These are phyloP conservation scores for Eragrostis nindensis DNA, from an alignment of 176 grass and related monocot species.

Conservation along the genomic window DNA sequence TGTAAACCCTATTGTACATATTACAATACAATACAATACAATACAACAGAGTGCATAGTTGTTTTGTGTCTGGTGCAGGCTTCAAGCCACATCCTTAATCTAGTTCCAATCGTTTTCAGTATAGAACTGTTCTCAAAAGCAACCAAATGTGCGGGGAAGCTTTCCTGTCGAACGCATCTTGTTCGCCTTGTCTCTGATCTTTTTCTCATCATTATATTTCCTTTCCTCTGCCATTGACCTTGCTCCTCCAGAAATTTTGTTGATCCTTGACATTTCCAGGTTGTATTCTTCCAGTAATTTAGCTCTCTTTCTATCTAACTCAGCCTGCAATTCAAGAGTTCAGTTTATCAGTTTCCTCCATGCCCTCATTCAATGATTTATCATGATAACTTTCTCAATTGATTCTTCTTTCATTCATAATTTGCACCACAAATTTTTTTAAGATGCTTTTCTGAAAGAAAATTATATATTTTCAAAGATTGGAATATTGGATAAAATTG, in stretches of 20 bases:
- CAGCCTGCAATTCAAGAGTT: constrained; percentile 54
- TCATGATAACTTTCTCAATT: background rate
- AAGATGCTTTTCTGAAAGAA: background rate
- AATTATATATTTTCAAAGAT: background rate
- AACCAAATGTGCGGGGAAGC: constrained; percentile 47
- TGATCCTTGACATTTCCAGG: constrained; percentile 64
- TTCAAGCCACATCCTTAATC: constrained; percentile 5
- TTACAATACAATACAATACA: constrained; percentile 23
- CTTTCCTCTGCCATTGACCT: constrained; percentile 57
- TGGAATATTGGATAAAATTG: background rate
- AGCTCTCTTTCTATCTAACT: constrained; percentile 50
- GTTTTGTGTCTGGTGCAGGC: background rate
- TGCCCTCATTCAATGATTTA: background rate
- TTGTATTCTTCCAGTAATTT: constrained; percentile 52
- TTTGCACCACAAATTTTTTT: background rate
- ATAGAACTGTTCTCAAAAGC: constrained; percentile 49
- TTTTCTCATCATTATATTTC: constrained; percentile 67
- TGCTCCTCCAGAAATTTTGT: constrained; percentile 59
- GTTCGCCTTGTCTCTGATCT: constrained; percentile 59
- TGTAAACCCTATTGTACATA: constrained; percentile 1
- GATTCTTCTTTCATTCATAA: background rate
- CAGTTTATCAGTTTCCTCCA: background rate
- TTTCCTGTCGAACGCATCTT: constrained; percentile 59
- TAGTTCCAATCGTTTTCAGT: constrained; percentile 36
- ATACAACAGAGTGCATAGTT: constrained; percentile 16